phyloP scores from a whole-genome alignment of 1,284 basidiomycete species.

The Malassezia japonica region DNA sequence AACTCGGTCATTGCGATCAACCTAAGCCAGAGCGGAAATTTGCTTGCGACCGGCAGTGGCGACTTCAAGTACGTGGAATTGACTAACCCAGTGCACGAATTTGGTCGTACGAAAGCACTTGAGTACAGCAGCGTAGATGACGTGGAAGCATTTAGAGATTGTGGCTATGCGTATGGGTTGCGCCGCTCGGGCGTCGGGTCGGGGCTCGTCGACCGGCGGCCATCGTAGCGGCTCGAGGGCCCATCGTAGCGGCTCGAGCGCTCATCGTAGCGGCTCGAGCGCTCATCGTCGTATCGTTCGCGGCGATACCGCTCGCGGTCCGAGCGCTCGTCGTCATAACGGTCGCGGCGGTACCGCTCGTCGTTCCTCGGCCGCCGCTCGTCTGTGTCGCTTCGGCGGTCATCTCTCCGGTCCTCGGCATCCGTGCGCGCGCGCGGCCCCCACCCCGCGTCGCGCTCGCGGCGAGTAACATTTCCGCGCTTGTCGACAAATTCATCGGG shows the following conservation, averaged over 20 bases:
- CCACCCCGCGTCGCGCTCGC: conserved; percentile 15
- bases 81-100: conserved; percentile 26
- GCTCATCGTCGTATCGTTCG: too few species aligned
- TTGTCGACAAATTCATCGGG: conserved; percentile 8
- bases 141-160: too few species aligned
- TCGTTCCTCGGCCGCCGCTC: too few species aligned
- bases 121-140: background rate
- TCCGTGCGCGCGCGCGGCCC: background rate
- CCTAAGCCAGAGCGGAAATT: conserved; percentile 62
- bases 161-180: too few species aligned
- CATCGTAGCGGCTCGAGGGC: too few species aligned
- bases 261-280: too few species aligned
- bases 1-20: conserved; percentile 84
- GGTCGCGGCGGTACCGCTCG: too few species aligned
- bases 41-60: conserved; percentile 75
- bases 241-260: too few species aligned
- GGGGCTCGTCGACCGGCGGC: background rate
- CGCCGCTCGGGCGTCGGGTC: background rate
- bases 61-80: conserved; percentile 56
- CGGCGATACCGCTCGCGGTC: too few species aligned
- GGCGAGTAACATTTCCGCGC: conserved; percentile 8
- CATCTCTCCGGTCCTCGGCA: too few species aligned
- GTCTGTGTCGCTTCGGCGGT: too few species aligned
- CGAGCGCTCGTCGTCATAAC: too few species aligned
- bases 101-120: conserved; percentile 33